Percentiles rank a stretch among this genome's conserved stretches.
Conservation (phyloP, 768 basidiomycete genomes). For the Boletus subparvulus region DNA sequence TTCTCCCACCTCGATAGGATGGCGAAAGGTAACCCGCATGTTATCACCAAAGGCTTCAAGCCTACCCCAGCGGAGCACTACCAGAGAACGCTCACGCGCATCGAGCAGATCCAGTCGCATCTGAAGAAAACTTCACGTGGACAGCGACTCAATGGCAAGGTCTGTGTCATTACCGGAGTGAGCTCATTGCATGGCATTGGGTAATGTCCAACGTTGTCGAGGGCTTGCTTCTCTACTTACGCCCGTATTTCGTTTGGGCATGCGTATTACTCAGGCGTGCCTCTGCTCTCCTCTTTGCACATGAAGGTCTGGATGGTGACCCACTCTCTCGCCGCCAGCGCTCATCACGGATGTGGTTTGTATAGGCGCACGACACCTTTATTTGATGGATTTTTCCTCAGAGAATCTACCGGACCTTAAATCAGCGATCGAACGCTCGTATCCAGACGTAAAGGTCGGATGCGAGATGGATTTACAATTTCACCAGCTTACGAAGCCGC, state of each 20-base stretch:
- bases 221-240: constrained; percentile 10
- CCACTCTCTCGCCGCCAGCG: constrained; percentile 1
- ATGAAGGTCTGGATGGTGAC: constrained; percentile 56
- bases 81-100: constrained; percentile 60
- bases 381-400: constrained; percentile 69
- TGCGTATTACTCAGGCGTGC: constrained; percentile 54
- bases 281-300: constrained; percentile 68
- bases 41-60: constrained; percentile 5
- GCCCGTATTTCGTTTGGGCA: constrained; percentile 1
- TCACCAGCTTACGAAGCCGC: constrained; percentile 12
- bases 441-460: constrained; percentile 76
- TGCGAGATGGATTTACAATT: background rate
- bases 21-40: constrained; percentile 13
- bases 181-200: constrained; percentile 88
- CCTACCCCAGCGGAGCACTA: constrained; percentile 49
- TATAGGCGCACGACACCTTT: constrained; percentile 73
- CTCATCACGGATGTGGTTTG: constrained; percentile 1
- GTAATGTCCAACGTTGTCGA: constrained; percentile 39
- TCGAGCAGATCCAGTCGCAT: constrained; percentile 68
- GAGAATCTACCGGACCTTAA: constrained; percentile 72
- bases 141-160: constrained; percentile 67
- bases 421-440: constrained; percentile 59
- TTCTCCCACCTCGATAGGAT: constrained; percentile 9
- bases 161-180: constrained; percentile 86
- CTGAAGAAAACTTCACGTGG: constrained; percentile 53